These are phyloP conservation scores for Paragyromitra xinjiangensis DNA, from an alignment of 495 filamentous ascomycete genomes.

Conservation along the genomic window DNA sequence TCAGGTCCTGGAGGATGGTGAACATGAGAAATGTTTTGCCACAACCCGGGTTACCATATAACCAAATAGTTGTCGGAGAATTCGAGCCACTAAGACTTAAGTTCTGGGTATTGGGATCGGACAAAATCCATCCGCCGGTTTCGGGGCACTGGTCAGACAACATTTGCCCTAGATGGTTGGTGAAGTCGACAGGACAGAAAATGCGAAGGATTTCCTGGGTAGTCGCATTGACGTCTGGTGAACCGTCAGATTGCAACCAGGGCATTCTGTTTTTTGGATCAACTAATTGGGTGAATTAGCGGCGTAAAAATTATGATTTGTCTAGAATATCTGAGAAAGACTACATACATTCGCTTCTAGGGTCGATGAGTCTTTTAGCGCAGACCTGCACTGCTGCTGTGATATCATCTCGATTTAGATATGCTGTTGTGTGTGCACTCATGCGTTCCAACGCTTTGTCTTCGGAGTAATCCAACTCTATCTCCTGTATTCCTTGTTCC, in stretches of 20 bases:
- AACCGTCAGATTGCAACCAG: not conserved
- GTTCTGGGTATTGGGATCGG: not conserved
- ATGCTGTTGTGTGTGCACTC: slow-evolving; percentile 2
- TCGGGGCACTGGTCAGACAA: not conserved
- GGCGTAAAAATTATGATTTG: not conserved
- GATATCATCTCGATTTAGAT: not conserved
- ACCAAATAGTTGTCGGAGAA: not conserved
- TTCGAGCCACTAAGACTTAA: not conserved
- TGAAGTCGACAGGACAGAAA: slow-evolving; percentile 3
- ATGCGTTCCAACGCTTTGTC: not conserved
- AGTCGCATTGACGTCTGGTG: not conserved
- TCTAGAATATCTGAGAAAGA: not conserved
- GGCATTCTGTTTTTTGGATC: not conserved
- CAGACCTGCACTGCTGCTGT: not conserved
- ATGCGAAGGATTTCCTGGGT: not conserved
- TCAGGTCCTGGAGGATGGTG: not conserved
- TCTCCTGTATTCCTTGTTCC: slow-evolving; percentile 16
- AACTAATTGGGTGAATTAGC: not conserved
- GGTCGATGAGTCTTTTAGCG: not conserved
- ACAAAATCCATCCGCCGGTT: not conserved
- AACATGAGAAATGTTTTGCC: slow-evolving; percentile 9
- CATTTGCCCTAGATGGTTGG: not conserved
- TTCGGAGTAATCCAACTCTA: slow-evolving; percentile 1
- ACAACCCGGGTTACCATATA: not conserved
- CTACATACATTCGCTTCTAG: not conserved